Base-by-base conservation (phyloP, 148 eudicot species). In the Selenicereus undatus region DNA sequence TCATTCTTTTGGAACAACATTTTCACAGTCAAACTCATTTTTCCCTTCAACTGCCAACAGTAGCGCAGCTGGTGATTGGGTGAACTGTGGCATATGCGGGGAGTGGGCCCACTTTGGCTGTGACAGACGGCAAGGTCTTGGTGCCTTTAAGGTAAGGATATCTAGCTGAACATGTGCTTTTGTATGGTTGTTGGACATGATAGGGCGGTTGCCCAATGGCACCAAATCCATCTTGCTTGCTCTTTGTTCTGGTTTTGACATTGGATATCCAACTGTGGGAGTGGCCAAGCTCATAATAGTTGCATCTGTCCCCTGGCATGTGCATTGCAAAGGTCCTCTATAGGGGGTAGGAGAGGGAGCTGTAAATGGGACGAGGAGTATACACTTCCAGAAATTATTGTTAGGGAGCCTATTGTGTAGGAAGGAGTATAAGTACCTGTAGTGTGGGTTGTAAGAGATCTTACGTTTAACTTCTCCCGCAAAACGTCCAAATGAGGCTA, bases 101-200 rank as follows among this genome's bases (percentile, higher is more conserved):
- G 97, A 95, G 89, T 95, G 98, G 97, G 99, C 94, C 22, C 99
- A 95, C 90, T 93, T 95, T 82, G 99, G 97, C 26, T 95, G 99
- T 36, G 99, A 95, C 81, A 91, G 97, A 85, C 88, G 99, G 86
- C 97, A 87, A 73, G 97, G 99, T 68, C 97, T 95, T 73, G 99
- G 97, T 43, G 97, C 97, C 76, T 95, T 95, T 80, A 95, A 95
- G 95, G 99, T 95, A 90, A 81, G n/a, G 39, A 27, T 7, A 20
- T 30, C 13, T 74, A 45, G 73, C 20, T 6, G 8, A 48, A 30
- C n/a, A 16, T 13, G 12, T 17, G n/a, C 20, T 72, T 26, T 54
- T 39, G n/a, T 10, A 35, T 29, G 48, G 14, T 76, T 17, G 16
- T 9, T 36, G 17, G 27, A 60, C 29, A 3, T 75, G 71, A 9